Conservation (phyloP, 75 land plant species). For the Picea sitchensis region DNA sequence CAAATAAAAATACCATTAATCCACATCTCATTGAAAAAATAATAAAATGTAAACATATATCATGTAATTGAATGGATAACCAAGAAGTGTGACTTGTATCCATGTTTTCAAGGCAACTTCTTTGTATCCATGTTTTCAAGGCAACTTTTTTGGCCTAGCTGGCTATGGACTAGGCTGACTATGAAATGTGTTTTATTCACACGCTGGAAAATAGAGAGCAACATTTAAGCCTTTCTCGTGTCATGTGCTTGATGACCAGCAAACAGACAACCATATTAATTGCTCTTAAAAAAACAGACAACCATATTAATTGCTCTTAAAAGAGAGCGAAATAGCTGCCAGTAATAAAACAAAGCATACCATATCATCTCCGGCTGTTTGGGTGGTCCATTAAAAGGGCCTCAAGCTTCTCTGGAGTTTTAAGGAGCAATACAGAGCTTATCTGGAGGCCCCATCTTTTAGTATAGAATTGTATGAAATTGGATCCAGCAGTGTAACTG, state of each 20-base stretch:
- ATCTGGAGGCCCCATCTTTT: neutral
- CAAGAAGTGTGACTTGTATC: too few species aligned
- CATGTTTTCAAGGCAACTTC: too few species aligned
- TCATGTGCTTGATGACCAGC: conserved; percentile 1
- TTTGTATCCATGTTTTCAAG: too few species aligned
- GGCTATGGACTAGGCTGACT: neutral
- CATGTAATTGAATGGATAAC: too few species aligned
- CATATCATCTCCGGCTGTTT: neutral
- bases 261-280: neutral
- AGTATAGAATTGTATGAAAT: neutral
- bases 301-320: conserved; percentile 4
- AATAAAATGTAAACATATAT: too few species aligned
- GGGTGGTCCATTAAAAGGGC: neutral
- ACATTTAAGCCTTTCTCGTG: neutral
- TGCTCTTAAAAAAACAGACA: neutral
- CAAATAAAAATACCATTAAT: too few species aligned
- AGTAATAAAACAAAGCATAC: neutral
- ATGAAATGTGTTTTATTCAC: neutral
- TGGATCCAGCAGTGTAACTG: neutral
- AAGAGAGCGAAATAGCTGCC: neutral
- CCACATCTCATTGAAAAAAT: too few species aligned
- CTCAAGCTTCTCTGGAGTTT: neutral
- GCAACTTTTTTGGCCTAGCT: neutral
- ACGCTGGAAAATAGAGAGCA: neutral
- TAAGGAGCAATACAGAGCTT: neutral